Percentiles rank a stretch among this genome's conserved stretches.
phyloP scores from a whole-genome alignment of 2,329 filamentous ascomycete species.

The Pseudopithomyces chartarum region DNA sequence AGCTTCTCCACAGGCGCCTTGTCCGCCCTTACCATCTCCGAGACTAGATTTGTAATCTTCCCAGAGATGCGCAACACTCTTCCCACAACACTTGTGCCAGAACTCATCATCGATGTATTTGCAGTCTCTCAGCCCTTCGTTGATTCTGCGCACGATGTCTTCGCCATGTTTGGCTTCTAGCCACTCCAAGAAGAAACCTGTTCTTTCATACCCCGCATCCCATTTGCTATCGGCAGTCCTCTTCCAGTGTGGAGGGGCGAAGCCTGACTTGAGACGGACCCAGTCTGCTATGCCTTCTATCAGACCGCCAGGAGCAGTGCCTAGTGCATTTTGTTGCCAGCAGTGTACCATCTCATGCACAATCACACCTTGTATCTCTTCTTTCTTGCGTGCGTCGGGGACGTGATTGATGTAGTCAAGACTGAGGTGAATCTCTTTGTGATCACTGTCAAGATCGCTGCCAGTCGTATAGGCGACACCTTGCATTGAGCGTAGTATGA shows the following conservation, averaged over 20 bases:
- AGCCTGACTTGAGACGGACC: slow-evolving; percentile 75
- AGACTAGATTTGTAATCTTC: slow-evolving; percentile 67
- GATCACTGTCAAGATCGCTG: slow-evolving; percentile 76
- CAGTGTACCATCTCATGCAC: slow-evolving; percentile 95
- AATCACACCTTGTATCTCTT: slow-evolving; percentile 81
- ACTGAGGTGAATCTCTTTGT: slow-evolving; percentile 92
- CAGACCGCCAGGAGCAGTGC: slow-evolving; percentile 67
- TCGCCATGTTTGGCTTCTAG: slow-evolving; percentile 67
- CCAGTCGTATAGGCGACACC: slow-evolving; percentile 92
- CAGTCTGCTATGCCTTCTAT: slow-evolving; percentile 94
- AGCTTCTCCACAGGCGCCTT: too few relatives aligned
- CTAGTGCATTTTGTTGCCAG: slow-evolving; percentile 76
- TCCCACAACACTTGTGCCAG: slow-evolving; percentile 71
- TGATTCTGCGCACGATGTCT: slow-evolving; percentile 61
- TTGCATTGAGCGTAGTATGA: slow-evolving; percentile 77
- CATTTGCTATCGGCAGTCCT: slow-evolving; percentile 64
- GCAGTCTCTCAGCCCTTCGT: slow-evolving; percentile 67
- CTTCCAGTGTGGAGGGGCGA: slow-evolving; percentile 85
- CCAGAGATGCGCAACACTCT: slow-evolving; percentile 73
- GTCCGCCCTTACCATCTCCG: slow-evolving; percentile 25
- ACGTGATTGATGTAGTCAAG: slow-evolving; percentile 69
- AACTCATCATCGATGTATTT: slow-evolving; percentile 69
- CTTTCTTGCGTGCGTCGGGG: slow-evolving; percentile 40
- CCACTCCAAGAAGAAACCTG: slow-evolving; percentile 88
- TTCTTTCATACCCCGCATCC: slow-evolving; percentile 89